phyloP scores from a whole-genome alignment of 257 asterid species.

The Solanum habrochaites region DNA sequence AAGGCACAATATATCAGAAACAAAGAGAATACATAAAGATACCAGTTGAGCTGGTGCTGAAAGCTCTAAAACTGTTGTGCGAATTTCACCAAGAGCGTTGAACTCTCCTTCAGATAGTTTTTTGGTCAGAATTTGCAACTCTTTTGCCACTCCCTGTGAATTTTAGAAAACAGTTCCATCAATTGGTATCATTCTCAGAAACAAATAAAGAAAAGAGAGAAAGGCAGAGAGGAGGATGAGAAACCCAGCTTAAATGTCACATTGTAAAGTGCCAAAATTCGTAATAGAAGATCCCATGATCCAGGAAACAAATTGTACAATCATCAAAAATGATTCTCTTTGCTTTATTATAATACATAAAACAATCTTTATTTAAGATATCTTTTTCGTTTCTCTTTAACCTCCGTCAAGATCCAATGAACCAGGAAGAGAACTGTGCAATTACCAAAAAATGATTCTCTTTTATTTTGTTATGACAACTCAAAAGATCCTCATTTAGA shows the following conservation, averaged over 20 bases:
- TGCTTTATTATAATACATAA: neutral
- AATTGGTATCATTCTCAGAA: neutral
- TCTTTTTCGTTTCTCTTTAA: neutral
- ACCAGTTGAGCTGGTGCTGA: conserved; percentile 83
- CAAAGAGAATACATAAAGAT: conserved; percentile 3
- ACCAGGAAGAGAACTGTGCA: neutral
- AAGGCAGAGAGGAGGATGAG: neutral
- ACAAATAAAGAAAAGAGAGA: neutral
- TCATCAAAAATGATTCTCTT: neutral
- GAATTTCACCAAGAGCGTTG: conserved; percentile 61
- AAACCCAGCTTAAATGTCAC: neutral
- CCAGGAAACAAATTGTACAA: neutral
- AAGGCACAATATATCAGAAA: neutral
- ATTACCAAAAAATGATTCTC: neutral
- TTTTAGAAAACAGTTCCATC: neutral
- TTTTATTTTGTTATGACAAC: neutral
- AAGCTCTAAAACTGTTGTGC: conserved; percentile 68
- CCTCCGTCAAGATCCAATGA: neutral
- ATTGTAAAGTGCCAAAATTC: neutral
- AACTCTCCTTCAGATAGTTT: conserved; percentile 50
- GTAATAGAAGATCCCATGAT: neutral
- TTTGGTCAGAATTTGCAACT: conserved; percentile 43
- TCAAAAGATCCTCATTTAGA: neutral
- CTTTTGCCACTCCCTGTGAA: conserved; percentile 63
- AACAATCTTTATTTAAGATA: neutral